A percentile compares a stretch with the other conserved stretches of the same genome.
phyloP scores from a whole-genome alignment of 495 filamentous ascomycete species.

The Monascus purpureus region DNA sequence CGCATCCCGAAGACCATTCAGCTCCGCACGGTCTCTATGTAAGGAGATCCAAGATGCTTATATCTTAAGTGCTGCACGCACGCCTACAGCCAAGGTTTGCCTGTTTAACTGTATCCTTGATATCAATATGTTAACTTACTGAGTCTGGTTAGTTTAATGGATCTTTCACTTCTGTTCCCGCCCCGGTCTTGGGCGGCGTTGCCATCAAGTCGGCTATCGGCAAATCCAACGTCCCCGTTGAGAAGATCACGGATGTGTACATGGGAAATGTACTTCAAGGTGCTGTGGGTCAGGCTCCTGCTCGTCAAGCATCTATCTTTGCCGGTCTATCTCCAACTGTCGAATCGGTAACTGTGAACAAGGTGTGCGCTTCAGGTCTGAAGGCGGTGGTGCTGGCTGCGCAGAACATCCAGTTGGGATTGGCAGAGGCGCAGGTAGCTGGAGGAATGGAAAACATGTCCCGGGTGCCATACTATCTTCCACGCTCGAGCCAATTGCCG shows the following conservation, averaged over 20 bases:
- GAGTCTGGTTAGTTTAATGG: slow-evolving; percentile 66
- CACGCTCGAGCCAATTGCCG: slow-evolving; percentile 59
- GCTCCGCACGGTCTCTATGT: slow-evolving; percentile 38
- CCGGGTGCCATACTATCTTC: slow-evolving; percentile 80
- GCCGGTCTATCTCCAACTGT: slow-evolving; percentile 66
- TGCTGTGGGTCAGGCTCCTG: slow-evolving; percentile 74
- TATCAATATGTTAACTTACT: neutral
- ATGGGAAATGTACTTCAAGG: slow-evolving; percentile 95
- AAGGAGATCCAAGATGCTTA: slow-evolving; percentile 79
- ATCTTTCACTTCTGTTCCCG: slow-evolving; percentile 66
- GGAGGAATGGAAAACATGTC: slow-evolving; percentile 99
- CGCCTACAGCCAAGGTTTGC: slow-evolving; percentile 71
- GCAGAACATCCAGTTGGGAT: slow-evolving; percentile 83
- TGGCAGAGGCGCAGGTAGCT: slow-evolving; percentile 74
- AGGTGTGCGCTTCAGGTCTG: slow-evolving; percentile 89
- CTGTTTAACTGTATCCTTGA: neutral
- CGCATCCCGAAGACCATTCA: slow-evolving; percentile 49
- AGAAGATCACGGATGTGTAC: slow-evolving; percentile 77
- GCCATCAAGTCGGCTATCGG: slow-evolving; percentile 80
- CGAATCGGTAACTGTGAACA: slow-evolving; percentile 88
- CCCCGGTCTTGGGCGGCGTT: slow-evolving; percentile 68
- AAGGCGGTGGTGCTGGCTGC: slow-evolving; percentile 86
- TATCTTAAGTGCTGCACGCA: slow-evolving; percentile 76
- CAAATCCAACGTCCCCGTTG: slow-evolving; percentile 65
- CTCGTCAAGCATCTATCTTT: slow-evolving; percentile 78